Evolutionary conservation across 202 grass and related monocot species (phyloP).

Genomic region (Zizania palustris): DNA sequence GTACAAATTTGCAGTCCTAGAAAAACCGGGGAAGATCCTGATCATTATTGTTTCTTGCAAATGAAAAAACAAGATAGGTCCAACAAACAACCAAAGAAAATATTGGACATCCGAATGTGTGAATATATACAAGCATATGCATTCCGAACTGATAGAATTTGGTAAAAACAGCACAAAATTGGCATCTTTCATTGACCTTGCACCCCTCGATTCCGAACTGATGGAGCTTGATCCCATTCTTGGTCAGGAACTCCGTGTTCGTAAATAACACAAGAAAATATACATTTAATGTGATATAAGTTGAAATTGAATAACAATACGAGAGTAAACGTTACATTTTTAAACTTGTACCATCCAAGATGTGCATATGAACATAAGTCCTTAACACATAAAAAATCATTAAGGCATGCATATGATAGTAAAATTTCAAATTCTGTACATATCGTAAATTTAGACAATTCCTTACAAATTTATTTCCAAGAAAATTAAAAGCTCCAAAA

Average conservation of each 20-base stretch:
- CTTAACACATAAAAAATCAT: constrained; percentile 17
- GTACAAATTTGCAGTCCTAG: constrained; percentile 15
- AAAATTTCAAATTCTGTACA: constrained; percentile 10
- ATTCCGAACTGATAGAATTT: too few relatives aligned
- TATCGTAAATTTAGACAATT: not conserved
- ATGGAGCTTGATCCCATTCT: constrained; percentile 60
- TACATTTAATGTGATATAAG: constrained; percentile 19
- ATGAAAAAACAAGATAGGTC: constrained; percentile 39
- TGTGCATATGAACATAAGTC: not conserved
- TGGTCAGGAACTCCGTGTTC: constrained; percentile 57
- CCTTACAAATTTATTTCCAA: constrained; percentile 8
- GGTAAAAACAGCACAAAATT: not conserved
- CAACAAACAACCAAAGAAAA: constrained; percentile 40
- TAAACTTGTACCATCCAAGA: not conserved
- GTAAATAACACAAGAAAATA: not conserved
- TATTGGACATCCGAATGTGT: constrained; percentile 36
- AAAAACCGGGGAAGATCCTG: constrained; percentile 23
- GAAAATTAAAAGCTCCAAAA: constrained; percentile 30
- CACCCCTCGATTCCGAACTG: constrained; percentile 71
- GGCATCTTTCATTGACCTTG: constrained; percentile 55
- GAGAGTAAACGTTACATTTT: too few relatives aligned
- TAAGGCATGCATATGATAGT: constrained; percentile 15
- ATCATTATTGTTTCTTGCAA: constrained; percentile 17
- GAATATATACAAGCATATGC: constrained; percentile 28
- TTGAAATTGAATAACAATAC: not conserved